Base-by-base conservation (phyloP, 1,139 yeast species). In the Yueomyces sp. region DNA sequence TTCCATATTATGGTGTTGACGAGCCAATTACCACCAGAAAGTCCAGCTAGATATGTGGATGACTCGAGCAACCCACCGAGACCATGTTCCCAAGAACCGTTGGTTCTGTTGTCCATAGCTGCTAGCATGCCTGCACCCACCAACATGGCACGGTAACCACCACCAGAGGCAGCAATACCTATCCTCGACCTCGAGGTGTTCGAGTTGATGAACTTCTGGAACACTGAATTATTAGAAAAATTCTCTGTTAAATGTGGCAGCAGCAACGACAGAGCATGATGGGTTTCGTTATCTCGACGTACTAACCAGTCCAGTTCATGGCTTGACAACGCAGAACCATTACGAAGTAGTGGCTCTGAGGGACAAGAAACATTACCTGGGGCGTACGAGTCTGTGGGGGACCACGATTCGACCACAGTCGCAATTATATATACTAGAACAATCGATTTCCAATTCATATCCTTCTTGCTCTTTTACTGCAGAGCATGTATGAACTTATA, bases 101-200 rank as follows among this genome's bases (percentile, higher is more conserved):
- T 63, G 3, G 93, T 81, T 52, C 95, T 69, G 51, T 75, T 73
- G 59, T 86, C 96, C 42, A 84, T 62, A 1, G 89, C 95, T 7
- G 87, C 67, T 37, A 85, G 62, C 57, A 79, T 78, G 31, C 96
- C 96, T 1, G 94, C 95, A 8, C 95, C 95, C 45, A 69, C 65
- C 39, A 86, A 65, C 95, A 85, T 83, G 38, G 96, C 94, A 45
- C 96, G 72, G 63, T 83, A 86, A 3, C 96, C 94, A 55, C 96
- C 96, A 34, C 96, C 96, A 3, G 89, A 77, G 58, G 84, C 81
- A 2, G 94, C 86, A 19, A 85, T 57, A 3, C 80, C 96, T 41
- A 85, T 68, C 42, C 48, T 53, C 29, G 60, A 59, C 8, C 48
- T 45, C 29, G 39, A 31, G 31, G 41, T 38, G 34, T 29, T 30